A percentile compares a stretch with the other conserved stretches of the same genome.
These are phyloP conservation scores for Verbascum thapsus DNA, from an alignment of 257 asterid genomes.

Conservation along the genomic window DNA sequence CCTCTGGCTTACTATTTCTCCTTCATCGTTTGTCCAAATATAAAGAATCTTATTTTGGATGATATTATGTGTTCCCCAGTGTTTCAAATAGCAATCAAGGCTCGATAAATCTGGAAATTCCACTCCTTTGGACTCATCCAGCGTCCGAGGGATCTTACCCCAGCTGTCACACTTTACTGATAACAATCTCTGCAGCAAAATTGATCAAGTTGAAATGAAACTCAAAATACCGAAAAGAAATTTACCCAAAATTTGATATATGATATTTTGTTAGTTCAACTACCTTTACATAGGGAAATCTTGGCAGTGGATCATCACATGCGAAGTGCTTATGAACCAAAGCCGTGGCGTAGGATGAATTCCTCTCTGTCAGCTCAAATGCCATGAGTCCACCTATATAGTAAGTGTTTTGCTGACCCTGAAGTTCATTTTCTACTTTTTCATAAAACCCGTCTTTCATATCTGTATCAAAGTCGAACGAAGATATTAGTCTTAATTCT, in stretches of 20 bases:
- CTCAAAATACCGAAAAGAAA: not conserved
- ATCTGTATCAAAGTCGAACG: conserved; percentile 39
- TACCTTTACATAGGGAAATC: conserved; percentile 79
- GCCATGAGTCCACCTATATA: conserved; percentile 87
- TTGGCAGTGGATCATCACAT: conserved; percentile 51
- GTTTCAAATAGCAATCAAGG: conserved; percentile 67
- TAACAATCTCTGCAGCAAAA: conserved; percentile 61
- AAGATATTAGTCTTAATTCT: not conserved
- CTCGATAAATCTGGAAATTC: conserved; percentile 63
- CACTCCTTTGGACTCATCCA: conserved; percentile 51
- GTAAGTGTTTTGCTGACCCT: conserved; percentile 74
- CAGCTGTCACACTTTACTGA: conserved; percentile 40
- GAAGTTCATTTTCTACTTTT: conserved; percentile 61
- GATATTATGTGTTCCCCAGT: conserved; percentile 66
- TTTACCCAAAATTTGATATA: not conserved
- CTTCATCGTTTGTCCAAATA: conserved; percentile 77
- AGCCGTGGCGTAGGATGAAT: conserved; percentile 69
- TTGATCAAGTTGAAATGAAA: conserved; percentile 3
- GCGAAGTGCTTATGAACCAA: conserved; percentile 63
- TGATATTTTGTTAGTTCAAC: conserved; percentile 15
- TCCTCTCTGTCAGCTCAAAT: conserved; percentile 88
- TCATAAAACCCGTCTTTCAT: conserved; percentile 73
- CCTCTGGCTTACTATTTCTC: conserved; percentile 48
- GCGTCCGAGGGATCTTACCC: conserved; percentile 42
- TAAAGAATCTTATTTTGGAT: conserved; percentile 57